A percentile compares a stretch with the other conserved stretches of the same genome.
These are phyloP conservation scores for Emergomyces pasteurianus DNA, from an alignment of 2,329 filamentous ascomycete species.

Conservation along the genomic window DNA sequence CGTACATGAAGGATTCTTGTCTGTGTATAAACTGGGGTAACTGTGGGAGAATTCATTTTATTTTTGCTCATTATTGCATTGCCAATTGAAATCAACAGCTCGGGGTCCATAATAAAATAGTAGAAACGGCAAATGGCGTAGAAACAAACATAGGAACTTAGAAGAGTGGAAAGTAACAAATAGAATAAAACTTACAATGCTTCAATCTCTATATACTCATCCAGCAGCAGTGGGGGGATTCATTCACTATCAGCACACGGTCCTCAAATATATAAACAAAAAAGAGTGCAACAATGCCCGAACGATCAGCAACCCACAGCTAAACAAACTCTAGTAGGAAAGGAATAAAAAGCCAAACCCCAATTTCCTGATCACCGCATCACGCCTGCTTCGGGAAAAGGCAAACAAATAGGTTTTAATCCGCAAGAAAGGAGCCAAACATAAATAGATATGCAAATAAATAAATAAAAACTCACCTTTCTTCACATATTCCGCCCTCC, in stretches of 20 bases:
- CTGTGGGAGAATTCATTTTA: not conserved
- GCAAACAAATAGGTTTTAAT: too few species aligned
- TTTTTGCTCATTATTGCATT: not conserved
- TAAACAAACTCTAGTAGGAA: too few species aligned
- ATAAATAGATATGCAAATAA: too few species aligned
- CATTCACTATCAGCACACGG: not conserved
- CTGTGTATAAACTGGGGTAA: not conserved
- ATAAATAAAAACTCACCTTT: slow-evolving; percentile 49
- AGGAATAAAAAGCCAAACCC: too few species aligned
- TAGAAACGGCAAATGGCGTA: not conserved
- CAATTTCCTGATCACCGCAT: too few species aligned
- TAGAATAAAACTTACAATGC: slow-evolving; percentile 55
- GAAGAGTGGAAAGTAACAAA: not conserved
- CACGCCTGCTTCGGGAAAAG: too few species aligned
- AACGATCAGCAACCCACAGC: too few species aligned
- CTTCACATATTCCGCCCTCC: slow-evolving; percentile 74
- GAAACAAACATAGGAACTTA: not conserved
- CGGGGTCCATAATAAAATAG: not conserved
- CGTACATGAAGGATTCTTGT: slow-evolving; percentile 11
- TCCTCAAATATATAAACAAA: not conserved
- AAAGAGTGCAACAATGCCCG: not conserved
- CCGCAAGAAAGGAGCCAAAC: too few species aligned
- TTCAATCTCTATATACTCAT: slow-evolving; percentile 60
- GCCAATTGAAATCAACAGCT: not conserved
- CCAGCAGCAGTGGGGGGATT: not conserved